Percentiles rank a stretch among this genome's conserved stretches.
Evolutionary conservation across 1,284 basidiomycete genomes (phyloP).

Genomic region (Macrocystidia cucumis): DNA sequence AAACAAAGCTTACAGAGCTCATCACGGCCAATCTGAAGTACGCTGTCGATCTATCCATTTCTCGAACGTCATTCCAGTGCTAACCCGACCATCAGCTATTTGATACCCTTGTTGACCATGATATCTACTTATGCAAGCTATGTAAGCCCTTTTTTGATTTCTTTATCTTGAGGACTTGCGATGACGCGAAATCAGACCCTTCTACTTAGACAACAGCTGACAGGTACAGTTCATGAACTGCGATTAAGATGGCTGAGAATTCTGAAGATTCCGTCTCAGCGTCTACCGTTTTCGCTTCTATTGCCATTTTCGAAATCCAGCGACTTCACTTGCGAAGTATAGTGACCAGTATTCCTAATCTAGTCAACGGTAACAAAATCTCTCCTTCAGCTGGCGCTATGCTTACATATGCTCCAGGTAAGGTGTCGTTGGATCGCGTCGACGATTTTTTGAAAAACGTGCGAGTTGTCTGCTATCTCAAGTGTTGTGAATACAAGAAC

Average conservation of each 20-base stretch:
- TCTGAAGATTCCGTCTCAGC: no score
- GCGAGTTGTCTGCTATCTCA: constrained; percentile 4
- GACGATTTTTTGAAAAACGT: constrained; percentile 33
- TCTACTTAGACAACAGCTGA: no score
- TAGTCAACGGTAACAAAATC: constrained; percentile 19
- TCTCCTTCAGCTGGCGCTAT: constrained; percentile 15
- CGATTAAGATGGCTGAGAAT: no score
- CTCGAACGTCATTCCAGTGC: not conserved
- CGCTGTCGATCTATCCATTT: not conserved
- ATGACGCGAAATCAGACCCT: no score
- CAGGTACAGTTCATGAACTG: no score
- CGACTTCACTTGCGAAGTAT: constrained; percentile 15
- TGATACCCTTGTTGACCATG: constrained; percentile 12
- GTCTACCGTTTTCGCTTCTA: constrained; percentile 11
- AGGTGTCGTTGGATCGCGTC: constrained; percentile 37
- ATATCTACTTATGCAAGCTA: constrained; percentile 12
- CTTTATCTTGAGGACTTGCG: not conserved
- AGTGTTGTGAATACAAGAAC: not conserved
- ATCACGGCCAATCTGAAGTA: constrained; percentile 5
- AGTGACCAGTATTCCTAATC: constrained; percentile 29
- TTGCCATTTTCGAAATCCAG: not conserved
- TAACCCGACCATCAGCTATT: constrained; percentile 9
- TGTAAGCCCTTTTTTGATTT: constrained; percentile 1
- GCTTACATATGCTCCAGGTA: constrained; percentile 20
- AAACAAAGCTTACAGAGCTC: constrained; percentile 11